These are phyloP conservation scores for Ogataea pini DNA, from an alignment of 805 yeast genomes.

Conservation along the genomic window DNA sequence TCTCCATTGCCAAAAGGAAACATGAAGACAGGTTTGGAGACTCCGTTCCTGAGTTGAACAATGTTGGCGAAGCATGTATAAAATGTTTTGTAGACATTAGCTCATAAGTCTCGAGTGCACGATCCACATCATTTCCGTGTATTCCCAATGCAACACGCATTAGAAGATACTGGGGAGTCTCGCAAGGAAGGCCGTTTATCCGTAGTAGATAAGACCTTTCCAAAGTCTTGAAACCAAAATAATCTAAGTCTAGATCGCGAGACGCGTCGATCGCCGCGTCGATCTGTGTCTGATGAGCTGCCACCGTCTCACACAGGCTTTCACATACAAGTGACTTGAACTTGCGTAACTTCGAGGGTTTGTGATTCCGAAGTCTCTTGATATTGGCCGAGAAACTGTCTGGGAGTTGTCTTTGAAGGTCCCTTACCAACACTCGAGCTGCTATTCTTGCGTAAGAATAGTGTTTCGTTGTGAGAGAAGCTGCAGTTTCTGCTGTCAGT, in stretches of 20 bases:
- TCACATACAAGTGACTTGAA: slow-evolving; percentile 65
- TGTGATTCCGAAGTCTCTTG: slow-evolving; percentile 60
- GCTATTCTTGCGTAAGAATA: slow-evolving; percentile 92
- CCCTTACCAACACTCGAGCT: slow-evolving; percentile 83
- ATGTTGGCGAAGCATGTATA: slow-evolving; percentile 94
- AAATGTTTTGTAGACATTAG: slow-evolving; percentile 85
- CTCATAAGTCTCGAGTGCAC: slow-evolving; percentile 78
- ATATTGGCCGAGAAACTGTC: slow-evolving; percentile 74
- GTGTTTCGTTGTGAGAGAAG: slow-evolving; percentile 90
- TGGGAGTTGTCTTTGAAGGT: slow-evolving; percentile 82
- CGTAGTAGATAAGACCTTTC: slow-evolving; percentile 81
- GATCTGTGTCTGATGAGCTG: slow-evolving; percentile 56
- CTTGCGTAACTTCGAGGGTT: slow-evolving; percentile 69
- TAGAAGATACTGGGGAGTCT: slow-evolving; percentile 88
- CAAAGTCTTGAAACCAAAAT: slow-evolving; percentile 90
- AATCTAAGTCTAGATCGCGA: slow-evolving; percentile 77
- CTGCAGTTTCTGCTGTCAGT: slow-evolving; percentile 87
- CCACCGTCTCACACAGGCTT: slow-evolving; percentile 57
- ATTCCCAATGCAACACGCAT: slow-evolving; percentile 93
- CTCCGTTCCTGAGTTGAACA: slow-evolving; percentile 91
- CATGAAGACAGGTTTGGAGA: slow-evolving; percentile 87
- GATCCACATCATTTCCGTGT: slow-evolving; percentile 66
- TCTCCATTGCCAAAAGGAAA: slow-evolving; percentile 86
- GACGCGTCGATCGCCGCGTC: slow-evolving; percentile 68
- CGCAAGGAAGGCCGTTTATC: slow-evolving; percentile 66